These are phyloP conservation scores for Malassezia globosa DNA, from an alignment of 1,284 basidiomycete species.

Conservation along the genomic window DNA sequence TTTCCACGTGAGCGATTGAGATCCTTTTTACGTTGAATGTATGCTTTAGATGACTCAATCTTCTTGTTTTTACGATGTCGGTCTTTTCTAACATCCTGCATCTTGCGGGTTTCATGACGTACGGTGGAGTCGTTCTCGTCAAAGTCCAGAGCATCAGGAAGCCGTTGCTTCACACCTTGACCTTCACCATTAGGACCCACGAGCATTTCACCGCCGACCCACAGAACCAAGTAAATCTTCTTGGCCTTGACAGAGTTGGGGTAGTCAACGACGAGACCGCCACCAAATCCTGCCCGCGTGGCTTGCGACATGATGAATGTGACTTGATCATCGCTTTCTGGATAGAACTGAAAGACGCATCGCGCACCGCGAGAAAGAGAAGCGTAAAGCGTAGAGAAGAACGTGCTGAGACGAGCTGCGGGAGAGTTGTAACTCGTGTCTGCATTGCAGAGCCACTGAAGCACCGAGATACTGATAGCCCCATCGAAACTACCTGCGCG, in stretches of 20 bases:
- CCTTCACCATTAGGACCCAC: conserved; percentile 44
- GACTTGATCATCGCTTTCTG: conserved; percentile 43
- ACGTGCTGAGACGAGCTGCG: conserved; percentile 75
- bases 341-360: conserved; percentile 60
- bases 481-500: conserved; percentile 93
- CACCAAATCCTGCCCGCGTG: conserved; percentile 88
- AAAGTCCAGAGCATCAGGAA: conserved; percentile 30
- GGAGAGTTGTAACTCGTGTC: conserved; percentile 87
- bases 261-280: conserved; percentile 81
- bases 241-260: conserved; percentile 47
- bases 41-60: conserved; percentile 49
- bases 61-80: conserved; percentile 53
- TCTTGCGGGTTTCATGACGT: conserved; percentile 34
- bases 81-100: conserved; percentile 35
- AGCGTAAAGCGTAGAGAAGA: conserved; percentile 94
- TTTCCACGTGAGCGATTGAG: conserved; percentile 53
- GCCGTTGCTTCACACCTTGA: conserved; percentile 23
- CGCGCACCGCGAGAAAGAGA: conserved; percentile 80
- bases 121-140: conserved; percentile 23
- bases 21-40: conserved; percentile 55
- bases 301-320: conserved; percentile 79
- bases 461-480: conserved; percentile 91
- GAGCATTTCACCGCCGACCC: conserved; percentile 47
- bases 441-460: conserved; percentile 97
- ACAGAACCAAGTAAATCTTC: conserved; percentile 47